Base-by-base conservation (phyloP, 257 asterid species). In the Leptodermis oblonga region DNA sequence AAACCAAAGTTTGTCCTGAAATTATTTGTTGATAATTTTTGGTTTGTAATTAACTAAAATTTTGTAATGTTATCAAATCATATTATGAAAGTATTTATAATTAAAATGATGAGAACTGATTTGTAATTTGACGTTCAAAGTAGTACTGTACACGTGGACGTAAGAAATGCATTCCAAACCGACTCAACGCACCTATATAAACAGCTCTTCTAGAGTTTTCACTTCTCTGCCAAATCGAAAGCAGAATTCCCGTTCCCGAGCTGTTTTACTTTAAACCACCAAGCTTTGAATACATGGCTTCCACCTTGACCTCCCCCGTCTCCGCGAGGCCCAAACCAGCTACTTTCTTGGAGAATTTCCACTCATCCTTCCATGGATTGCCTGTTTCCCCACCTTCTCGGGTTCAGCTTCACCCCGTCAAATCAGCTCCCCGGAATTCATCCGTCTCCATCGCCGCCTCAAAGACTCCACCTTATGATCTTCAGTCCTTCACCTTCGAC, bases 281-380 rank as follows among this genome's bases (percentile, higher is more conserved):
- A n/a, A n/a, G n/a, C n/a, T n/a, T n/a, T n/a, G n/a, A n/a, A n/a
- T n/a, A n/a, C n/a, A 86, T 85, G 93, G 87, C 92, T 20, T 75
- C 95, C 8, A 55, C 87, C 76, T 70, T 86, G 54, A 74, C 87
- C 17, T 81, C 88, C 41, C 28, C 76, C 25, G 43, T 74, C 23
- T 62, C 72, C 2, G 2, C 17, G 26, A 74, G 68, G 64, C 56
- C 70, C 25, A 87, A 81, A 22, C 62, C 87, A 69, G 69, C 73
- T n/a, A n/a, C n/a, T 17, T 81, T 84, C 73, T 71, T 84, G 58
- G 83, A 74, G 66, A 79, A 67, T 46, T 56, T 51, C 74, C 80
- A 81, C 18, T 78, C 88, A 49, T 56, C 82, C n/a, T 72, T 84
- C 78, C 63, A 79, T 53, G 96, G 90, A 70, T 54, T 81, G 10